Base-by-base conservation (phyloP, 371 early-diverging fungal species). In the Blakeslea trispora region DNA sequence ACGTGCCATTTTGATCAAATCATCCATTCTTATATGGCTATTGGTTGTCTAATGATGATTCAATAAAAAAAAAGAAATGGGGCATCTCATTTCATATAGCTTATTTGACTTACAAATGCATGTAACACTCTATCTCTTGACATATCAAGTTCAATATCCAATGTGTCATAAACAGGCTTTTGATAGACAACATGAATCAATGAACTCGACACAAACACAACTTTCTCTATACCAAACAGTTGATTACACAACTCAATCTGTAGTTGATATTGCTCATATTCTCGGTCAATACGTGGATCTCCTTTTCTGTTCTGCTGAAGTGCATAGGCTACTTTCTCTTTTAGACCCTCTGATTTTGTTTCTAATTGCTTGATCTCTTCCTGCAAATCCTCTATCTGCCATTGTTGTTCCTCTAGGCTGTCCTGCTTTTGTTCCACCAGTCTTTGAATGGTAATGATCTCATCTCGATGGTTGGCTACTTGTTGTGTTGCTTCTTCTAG, bases 401-500 rank as follows among this genome's bases (percentile, higher is more conserved):
- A 63, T 32, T 37, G 8, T 10, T 49, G 28, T 2, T 66, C 58
- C 21, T 40, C 51, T 1, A 53, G 49, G 7, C 14, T 21, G 13
- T 61, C 58, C 18, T 55, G 47, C 28, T 42, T 50, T n/a, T 54
- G 47, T 3, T 43, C 34, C 1, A 47, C 46, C n/a, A 17, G 32
- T 28, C 31, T 49, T 4, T 35, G 22, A 0, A 66, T 0, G 6
- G 9, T 10, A n/a, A 47, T 28, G 1, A 59, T 18, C 11, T 55
- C 45, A 0, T 41, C 14, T 10, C 23, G 34, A 23, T 66, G 57
- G 13, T 40, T 44, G n/a, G 23, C 31, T 21, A 61, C 14, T 8
- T 50, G 21, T 1, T 32, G 5, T 32, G 53, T 54, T 24, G 61
- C 64, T 35, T 59, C 49, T 39, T 53, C 61, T 10, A 61, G 34